Evolutionary conservation across 179 eudicot species (phyloP), one percentile per base, ranked within the genome.

Genomic region (Kewa caespitosa): DNA sequence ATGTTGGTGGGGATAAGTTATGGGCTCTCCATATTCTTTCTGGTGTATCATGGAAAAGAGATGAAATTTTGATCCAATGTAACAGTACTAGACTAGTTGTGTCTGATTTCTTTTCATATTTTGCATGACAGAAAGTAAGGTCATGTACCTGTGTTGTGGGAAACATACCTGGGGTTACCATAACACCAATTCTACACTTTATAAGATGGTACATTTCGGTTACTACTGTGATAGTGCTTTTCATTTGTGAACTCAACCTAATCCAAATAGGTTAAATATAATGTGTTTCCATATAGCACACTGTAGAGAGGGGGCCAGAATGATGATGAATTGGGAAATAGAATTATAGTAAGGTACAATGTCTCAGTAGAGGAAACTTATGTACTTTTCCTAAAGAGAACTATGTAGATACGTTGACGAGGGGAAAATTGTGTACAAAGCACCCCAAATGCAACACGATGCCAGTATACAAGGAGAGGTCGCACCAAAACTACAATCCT

Each of bases 1-100:
- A 38, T 78, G 30, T 67, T 90, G 80, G 91, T 84, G 82, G 86
- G 80, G 22, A 68, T 86, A 42, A 80, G 92, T 37, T 91, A 78
- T 52, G 87, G 97, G 38, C 73, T 88, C 57, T 83, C 89, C 59
- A 37, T 81, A 33, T 60, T 72, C 64, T 91, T 87, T 81, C 80
- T 87, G 30, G 12, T 76, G 68, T 85, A 68, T 78, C 86, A 80
- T 52, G 68, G 73, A 66, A 36, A 64, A 25, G 85, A 88, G 69
- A 87, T 84, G 81, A 80, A 69, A 72, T 76, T 61, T 31, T 86
- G 74, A 85, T 43, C 22, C 52, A 32, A 22, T 43, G 34, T 50
- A 65, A 72, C 73, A 72, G 38, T n/a, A n/a, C n/a, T n/a, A n/a
- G n/a, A n/a, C n/a, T n/a, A n/a, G n/a, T n/a, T n/a, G n/a, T n/a